Evolutionary conservation across 345 rosid genomes (phyloP).

Genomic region (Murraya koenigii): DNA sequence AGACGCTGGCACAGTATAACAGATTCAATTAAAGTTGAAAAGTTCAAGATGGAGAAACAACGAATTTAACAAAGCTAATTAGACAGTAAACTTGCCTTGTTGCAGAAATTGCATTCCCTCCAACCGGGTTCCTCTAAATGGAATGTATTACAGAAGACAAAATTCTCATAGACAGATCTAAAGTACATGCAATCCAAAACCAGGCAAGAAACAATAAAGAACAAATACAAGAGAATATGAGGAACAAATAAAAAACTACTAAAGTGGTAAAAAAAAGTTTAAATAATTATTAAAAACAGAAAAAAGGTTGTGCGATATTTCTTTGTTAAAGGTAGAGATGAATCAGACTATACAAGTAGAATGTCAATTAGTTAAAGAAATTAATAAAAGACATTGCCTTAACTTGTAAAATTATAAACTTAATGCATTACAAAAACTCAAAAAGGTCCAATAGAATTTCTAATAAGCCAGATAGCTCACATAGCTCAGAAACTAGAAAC

Average conservation of each 20-base stretch:
- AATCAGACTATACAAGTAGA: not conserved
- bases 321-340: not conserved
- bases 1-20: conserved; percentile 47
- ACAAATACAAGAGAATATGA: conserved; percentile 4
- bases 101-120: conserved; percentile 74
- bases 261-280: not conserved
- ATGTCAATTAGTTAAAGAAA: not conserved
- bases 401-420: not conserved
- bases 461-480: not conserved
- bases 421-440: not conserved
- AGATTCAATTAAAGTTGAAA: conserved; percentile 16
- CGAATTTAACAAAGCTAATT: not conserved
- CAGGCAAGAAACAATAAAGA: not conserved
- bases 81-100: conserved; percentile 43
- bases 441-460: not conserved
- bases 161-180: conserved; percentile 74
- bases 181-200: conserved; percentile 1
- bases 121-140: conserved; percentile 82
- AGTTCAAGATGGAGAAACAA: not conserved
- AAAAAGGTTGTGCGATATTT: not conserved
- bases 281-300: not conserved
- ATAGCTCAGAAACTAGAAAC: not conserved
- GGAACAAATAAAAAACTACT: not conserved
- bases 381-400: not conserved
- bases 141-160: conserved; percentile 63